Conservation (phyloP, 2,329 filamentous ascomycete genomes). For the Tricladium varicosporioides region DNA sequence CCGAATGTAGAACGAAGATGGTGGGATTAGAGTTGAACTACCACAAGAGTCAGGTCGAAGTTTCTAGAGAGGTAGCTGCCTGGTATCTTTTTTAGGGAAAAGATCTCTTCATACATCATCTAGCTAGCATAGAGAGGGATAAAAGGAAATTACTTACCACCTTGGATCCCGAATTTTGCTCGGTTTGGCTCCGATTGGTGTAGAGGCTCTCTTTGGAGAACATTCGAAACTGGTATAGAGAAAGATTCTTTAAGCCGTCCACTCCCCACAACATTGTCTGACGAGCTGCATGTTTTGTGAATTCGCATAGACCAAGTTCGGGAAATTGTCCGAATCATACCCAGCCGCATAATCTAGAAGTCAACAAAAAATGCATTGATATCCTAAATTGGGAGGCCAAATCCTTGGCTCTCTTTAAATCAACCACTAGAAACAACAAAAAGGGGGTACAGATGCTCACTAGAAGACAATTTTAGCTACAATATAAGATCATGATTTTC, state of each 20-base stretch:
- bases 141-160: neutral
- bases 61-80: slow-evolving; percentile 1
- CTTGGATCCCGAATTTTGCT: slow-evolving; percentile 4
- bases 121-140: neutral
- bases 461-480: neutral
- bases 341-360: no score
- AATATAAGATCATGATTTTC: neutral
- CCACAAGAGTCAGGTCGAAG: neutral
- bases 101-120: slow-evolving; percentile 3
- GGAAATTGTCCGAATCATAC: no score
- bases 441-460: neutral
- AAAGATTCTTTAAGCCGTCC: neutral
- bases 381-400: neutral
- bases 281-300: slow-evolving; percentile 1
- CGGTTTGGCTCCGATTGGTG: neutral
- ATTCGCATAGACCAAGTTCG: slow-evolving; percentile 1
- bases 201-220: slow-evolving; percentile 4
- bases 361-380: neutral
- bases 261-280: neutral
- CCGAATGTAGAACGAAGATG: no score
- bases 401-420: neutral
- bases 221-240: neutral
- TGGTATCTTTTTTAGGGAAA: slow-evolving; percentile 1
- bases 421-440: neutral
- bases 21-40: no score